Evolutionary conservation across 306 rosid species (phyloP).

Genomic region (Erythrophleum fordii): DNA sequence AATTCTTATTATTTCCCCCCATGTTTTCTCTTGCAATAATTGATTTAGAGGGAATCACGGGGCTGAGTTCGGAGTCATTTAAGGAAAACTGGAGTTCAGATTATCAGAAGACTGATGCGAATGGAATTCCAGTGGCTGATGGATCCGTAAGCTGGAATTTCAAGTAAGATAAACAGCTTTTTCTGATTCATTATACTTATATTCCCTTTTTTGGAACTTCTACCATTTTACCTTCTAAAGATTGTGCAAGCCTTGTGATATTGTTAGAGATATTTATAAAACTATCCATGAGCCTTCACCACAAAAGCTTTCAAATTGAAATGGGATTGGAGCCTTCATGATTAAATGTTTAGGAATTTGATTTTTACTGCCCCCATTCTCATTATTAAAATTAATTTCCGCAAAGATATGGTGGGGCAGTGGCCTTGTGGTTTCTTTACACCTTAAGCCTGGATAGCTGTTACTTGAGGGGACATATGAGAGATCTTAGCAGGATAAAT

Average conservation of each 20-base stretch:
- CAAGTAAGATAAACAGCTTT: slow-evolving; percentile 60
- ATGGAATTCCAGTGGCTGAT: slow-evolving; percentile 78
- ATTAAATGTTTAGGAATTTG: neutral
- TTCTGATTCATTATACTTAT: slow-evolving; percentile 15
- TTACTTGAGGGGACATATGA: neutral
- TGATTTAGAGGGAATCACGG: slow-evolving; percentile 81
- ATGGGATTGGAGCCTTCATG: neutral
- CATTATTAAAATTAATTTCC: neutral
- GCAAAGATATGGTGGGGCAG: neutral
- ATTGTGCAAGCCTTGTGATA: neutral
- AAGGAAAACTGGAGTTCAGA: slow-evolving; percentile 86
- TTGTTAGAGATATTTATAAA: neutral
- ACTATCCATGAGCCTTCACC: neutral
- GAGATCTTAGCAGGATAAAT: neutral
- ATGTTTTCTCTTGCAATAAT: slow-evolving; percentile 26
- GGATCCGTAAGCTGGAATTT: slow-evolving; percentile 84
- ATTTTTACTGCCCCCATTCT: neutral
- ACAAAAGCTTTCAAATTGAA: neutral
- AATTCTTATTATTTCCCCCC: slow-evolving; percentile 21
- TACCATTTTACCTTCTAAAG: slow-evolving; percentile 15
- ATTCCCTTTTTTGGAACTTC: neutral
- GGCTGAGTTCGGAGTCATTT: slow-evolving; percentile 67
- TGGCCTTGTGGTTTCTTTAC: neutral
- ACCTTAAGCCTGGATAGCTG: neutral
- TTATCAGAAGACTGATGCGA: slow-evolving; percentile 79